phyloP scores from a whole-genome alignment of 108 stramenopile genomes.

The Conticribra weissflogii region DNA sequence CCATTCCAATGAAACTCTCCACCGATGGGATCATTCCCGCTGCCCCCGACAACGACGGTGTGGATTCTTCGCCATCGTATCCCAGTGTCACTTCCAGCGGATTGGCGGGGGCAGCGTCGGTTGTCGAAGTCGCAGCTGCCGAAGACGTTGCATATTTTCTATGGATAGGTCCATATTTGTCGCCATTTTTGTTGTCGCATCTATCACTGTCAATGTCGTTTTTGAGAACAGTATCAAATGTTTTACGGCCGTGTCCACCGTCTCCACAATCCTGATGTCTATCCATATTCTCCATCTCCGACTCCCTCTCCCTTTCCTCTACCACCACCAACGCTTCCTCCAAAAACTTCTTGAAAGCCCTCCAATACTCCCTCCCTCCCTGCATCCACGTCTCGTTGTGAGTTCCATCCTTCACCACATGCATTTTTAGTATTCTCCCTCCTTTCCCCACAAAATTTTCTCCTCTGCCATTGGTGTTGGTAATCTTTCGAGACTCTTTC shows the following conservation, averaged over 20 bases:
- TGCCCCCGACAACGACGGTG: no score
- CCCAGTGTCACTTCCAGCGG: neutral
- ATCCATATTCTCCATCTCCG: neutral
- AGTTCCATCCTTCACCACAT: slow-evolving; percentile 79
- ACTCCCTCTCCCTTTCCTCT: no score
- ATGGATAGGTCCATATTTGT: neutral
- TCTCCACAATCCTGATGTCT: no score
- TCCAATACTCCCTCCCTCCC: slow-evolving; percentile 86
- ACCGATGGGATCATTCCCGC: neutral
- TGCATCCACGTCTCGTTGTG: slow-evolving; percentile 96
- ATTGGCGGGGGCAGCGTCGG: neutral
- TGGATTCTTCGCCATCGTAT: neutral
- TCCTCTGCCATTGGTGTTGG: slow-evolving; percentile 1
- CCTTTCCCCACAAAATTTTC: slow-evolving; percentile 8
- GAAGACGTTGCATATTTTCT: neutral
- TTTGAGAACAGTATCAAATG: no score
- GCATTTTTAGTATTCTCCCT: slow-evolving; percentile 34
- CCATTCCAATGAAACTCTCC: neutral
- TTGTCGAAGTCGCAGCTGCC: neutral
- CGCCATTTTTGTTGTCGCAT: neutral
- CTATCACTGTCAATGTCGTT: no score
- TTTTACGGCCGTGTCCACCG: no score
- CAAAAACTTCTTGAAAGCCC: slow-evolving; percentile 50
- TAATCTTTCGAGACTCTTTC: slow-evolving; percentile 15
- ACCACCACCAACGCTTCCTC: slow-evolving; percentile 36